These are phyloP conservation scores for Pythium sp. DNA, from an alignment of 352 stramenopile genomes.

Conservation along the genomic window DNA sequence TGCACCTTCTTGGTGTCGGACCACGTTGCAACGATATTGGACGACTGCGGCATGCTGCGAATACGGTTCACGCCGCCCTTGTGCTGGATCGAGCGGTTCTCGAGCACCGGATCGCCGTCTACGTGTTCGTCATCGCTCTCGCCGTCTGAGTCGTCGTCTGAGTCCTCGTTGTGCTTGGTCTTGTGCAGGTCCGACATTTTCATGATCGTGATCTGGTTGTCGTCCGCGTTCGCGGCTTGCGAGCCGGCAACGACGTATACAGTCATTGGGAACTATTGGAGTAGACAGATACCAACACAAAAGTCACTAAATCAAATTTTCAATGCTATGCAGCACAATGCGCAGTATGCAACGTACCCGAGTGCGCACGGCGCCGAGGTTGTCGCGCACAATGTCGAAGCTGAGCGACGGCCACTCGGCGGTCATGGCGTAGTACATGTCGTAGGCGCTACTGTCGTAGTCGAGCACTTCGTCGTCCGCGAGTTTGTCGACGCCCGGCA, in stretches of 20 bases:
- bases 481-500: conserved; percentile 90
- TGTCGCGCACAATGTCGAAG: conserved; percentile 97
- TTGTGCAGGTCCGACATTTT: conserved; percentile 97
- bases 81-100: conserved; percentile 95
- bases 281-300: not conserved
- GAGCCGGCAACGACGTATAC: conserved; percentile 96
- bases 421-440: conserved; percentile 98
- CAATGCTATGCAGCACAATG: not conserved
- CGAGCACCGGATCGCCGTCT: conserved; percentile 95
- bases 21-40: conserved; percentile 97
- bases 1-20: conserved; percentile 95
- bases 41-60: conserved; percentile 92
- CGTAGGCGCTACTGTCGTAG: conserved; percentile 98
- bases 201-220: conserved; percentile 98
- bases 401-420: conserved; percentile 97
- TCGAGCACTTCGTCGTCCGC: conserved; percentile 95
- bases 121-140: conserved; percentile 89
- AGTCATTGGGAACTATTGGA: conserved; percentile 91
- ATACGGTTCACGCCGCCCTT: conserved; percentile 95
- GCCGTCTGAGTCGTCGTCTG: conserved; percentile 72
- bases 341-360: conserved; percentile 22
- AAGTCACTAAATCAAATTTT: not conserved
- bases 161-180: conserved; percentile 84
- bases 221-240: conserved; percentile 89
- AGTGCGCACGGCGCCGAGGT: conserved; percentile 90